These are phyloP conservation scores for Ampelocalamus luodianensis DNA, from an alignment of 176 grass and related monocot species.

Conservation along the genomic window DNA sequence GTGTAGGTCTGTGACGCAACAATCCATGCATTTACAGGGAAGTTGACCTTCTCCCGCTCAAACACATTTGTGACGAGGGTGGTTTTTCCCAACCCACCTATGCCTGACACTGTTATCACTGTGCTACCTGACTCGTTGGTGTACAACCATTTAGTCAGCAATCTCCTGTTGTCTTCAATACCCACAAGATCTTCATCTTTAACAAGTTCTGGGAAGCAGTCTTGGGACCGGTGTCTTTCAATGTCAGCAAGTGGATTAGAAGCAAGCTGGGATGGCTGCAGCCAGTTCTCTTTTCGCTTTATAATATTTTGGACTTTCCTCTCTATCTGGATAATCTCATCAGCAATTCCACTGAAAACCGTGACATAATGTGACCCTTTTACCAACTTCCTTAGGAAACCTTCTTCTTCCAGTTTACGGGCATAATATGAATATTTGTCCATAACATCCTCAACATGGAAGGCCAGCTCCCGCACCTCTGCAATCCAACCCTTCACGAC, in stretches of 20 bases:
- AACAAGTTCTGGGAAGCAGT: background rate
- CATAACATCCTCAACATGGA: too few species aligned
- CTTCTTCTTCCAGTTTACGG: conserved; percentile 16
- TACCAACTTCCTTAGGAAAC: background rate
- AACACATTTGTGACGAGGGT: conserved; percentile 14
- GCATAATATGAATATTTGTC: conserved; percentile 29
- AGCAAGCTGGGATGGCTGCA: background rate
- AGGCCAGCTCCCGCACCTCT: too few species aligned
- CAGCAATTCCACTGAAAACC: conserved; percentile 12
- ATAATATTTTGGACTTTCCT: background rate
- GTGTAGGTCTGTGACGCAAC: conserved; percentile 19
- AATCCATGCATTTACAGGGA: conserved; percentile 25
- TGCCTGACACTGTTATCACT: conserved; percentile 38
- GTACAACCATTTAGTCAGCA: background rate
- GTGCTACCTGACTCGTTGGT: background rate
- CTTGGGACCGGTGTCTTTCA: background rate
- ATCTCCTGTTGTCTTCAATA: background rate
- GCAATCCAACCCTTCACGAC: too few species aligned
- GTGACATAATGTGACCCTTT: background rate
- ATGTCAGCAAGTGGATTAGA: background rate
- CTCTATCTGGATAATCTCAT: background rate
- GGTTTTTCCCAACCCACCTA: conserved; percentile 42
- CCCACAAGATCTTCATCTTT: conserved; percentile 24
- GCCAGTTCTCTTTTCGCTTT: background rate
- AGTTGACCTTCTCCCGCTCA: background rate